Evolutionary conservation across 495 filamentous ascomycete species (phyloP).

Genomic region (Corynascus novoguineensis): DNA sequence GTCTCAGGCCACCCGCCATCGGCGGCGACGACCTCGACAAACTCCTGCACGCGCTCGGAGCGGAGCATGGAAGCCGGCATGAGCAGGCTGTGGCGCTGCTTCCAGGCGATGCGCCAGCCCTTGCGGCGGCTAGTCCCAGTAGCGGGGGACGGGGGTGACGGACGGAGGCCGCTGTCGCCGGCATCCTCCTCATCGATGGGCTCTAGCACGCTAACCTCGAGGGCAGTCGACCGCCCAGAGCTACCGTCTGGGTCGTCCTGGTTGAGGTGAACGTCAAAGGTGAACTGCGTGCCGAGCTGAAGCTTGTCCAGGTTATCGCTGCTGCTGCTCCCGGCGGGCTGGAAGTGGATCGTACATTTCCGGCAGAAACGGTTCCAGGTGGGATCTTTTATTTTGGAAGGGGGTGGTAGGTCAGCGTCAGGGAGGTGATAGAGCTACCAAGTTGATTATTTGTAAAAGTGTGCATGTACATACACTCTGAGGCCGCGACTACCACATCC

Average conservation of each 20-base stretch:
- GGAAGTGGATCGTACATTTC: constrained; percentile 20
- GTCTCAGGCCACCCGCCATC: constrained; percentile 12
- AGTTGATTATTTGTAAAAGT: not conserved
- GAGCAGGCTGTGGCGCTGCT: constrained; percentile 7
- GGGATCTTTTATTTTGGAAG: constrained; percentile 11
- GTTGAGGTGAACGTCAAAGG: constrained; percentile 31
- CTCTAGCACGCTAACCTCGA: constrained; percentile 31
- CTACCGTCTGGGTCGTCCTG: constrained; percentile 1
- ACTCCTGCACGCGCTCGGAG: constrained; percentile 38
- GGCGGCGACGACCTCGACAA: constrained; percentile 18
- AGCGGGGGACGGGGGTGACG: no score
- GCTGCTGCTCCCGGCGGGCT: constrained; percentile 6
- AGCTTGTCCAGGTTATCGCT: constrained; percentile 12
- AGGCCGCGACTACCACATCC: constrained; percentile 22
- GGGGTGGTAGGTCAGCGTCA: not conserved
- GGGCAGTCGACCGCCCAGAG: constrained; percentile 6
- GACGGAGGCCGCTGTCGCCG: not conserved
- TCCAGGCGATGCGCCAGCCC: constrained; percentile 35
- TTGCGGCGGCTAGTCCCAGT: not conserved
- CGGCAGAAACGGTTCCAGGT: constrained; percentile 37
- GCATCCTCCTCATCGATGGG: constrained; percentile 16
- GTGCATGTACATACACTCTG: constrained; percentile 18
- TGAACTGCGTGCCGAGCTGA: constrained; percentile 26
- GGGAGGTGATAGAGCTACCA: no score
- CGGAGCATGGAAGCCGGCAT: constrained; percentile 27